phyloP scores from a whole-genome alignment of 2,329 filamentous ascomycete species.

The Nothomitra cinnamomea region DNA sequence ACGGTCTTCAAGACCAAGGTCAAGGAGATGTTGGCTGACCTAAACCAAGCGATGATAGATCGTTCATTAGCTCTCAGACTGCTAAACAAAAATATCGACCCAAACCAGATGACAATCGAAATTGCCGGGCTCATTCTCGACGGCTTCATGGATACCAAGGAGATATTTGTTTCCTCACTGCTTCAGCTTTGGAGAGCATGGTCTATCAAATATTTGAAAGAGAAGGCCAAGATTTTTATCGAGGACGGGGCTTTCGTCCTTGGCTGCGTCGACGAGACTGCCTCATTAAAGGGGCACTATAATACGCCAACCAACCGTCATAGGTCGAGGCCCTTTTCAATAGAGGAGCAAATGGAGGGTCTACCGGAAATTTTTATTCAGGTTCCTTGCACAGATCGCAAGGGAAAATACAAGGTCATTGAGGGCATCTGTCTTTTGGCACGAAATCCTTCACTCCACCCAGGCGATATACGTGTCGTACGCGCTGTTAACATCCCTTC shows the following conservation, averaged over 20 bases:
- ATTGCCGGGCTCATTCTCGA: slow-evolving; percentile 62
- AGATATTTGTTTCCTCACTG: slow-evolving; percentile 70
- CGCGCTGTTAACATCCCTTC: slow-evolving; percentile 57
- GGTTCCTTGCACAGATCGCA: slow-evolving; percentile 41
- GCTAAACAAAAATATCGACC: slow-evolving; percentile 62
- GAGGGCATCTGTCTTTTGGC: slow-evolving; percentile 68
- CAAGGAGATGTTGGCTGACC: slow-evolving; percentile 45
- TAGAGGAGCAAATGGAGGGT: slow-evolving; percentile 20
- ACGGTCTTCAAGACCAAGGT: slow-evolving; percentile 51
- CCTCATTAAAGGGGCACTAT: slow-evolving; percentile 53
- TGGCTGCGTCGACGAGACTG: slow-evolving; percentile 76
- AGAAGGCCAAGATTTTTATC: slow-evolving; percentile 75
- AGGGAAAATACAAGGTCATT: slow-evolving; percentile 44
- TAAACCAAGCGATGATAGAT: slow-evolving; percentile 53
- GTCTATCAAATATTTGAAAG: slow-evolving; percentile 78
- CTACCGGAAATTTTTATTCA: slow-evolving; percentile 85
- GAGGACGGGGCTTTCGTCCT: slow-evolving; percentile 74
- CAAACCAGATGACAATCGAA: slow-evolving; percentile 60
- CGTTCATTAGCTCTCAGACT: slow-evolving; percentile 46
- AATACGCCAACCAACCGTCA: slow-evolving; percentile 11
- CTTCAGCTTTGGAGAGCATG: slow-evolving; percentile 75
- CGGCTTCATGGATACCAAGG: slow-evolving; percentile 56
- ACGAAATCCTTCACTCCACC: slow-evolving; percentile 84
- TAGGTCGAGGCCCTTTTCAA: too few relatives aligned
- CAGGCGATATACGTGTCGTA: slow-evolving; percentile 80